Percentiles rank a stretch among this genome's conserved stretches.
Conservation (phyloP, 352 stramenopile genomes). For the Globisporangium alternatum region DNA sequence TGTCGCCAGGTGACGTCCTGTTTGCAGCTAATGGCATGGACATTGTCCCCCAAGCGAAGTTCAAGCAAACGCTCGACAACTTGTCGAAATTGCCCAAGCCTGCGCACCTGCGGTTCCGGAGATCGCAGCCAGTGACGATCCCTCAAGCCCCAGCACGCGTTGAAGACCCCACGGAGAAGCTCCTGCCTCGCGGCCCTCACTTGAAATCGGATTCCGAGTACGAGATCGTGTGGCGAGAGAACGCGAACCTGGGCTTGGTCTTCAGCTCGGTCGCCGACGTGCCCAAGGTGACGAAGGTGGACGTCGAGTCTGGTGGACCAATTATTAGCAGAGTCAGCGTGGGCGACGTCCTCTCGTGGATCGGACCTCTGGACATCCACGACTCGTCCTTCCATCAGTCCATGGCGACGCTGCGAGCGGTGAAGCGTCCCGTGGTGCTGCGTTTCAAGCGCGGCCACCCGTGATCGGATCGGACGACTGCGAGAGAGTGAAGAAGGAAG, state of each 20-base stretch:
- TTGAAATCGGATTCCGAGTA: slow-evolving; percentile 70
- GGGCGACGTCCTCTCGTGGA: slow-evolving; percentile 74
- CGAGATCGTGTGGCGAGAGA: slow-evolving; percentile 83
- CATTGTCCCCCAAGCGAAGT: slow-evolving; percentile 71
- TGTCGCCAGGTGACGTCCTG: slow-evolving; percentile 62
- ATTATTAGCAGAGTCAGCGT: slow-evolving; percentile 72
- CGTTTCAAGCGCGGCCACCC: slow-evolving; percentile 60
- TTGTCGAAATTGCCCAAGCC: slow-evolving; percentile 69
- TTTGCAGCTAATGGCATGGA: slow-evolving; percentile 72
- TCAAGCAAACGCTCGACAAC: slow-evolving; percentile 78
- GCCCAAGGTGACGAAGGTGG: slow-evolving; percentile 81
- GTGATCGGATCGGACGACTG: neutral
- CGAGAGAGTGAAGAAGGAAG: neutral
- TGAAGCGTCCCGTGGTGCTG: slow-evolving; percentile 80
- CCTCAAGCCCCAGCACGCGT: slow-evolving; percentile 14
- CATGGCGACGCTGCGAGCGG: slow-evolving; percentile 77
- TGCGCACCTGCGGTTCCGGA: slow-evolving; percentile 60
- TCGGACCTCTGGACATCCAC: slow-evolving; percentile 74
- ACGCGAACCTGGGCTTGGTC: slow-evolving; percentile 77
- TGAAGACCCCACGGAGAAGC: slow-evolving; percentile 41
- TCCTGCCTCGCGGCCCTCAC: slow-evolving; percentile 46
- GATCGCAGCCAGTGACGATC: slow-evolving; percentile 33
- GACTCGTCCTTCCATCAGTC: slow-evolving; percentile 81
- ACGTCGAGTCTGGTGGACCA: slow-evolving; percentile 67
- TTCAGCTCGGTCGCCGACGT: slow-evolving; percentile 80